Evolutionary conservation across 805 yeast genomes (phyloP).

Genomic region (Pichia eremophila): DNA sequence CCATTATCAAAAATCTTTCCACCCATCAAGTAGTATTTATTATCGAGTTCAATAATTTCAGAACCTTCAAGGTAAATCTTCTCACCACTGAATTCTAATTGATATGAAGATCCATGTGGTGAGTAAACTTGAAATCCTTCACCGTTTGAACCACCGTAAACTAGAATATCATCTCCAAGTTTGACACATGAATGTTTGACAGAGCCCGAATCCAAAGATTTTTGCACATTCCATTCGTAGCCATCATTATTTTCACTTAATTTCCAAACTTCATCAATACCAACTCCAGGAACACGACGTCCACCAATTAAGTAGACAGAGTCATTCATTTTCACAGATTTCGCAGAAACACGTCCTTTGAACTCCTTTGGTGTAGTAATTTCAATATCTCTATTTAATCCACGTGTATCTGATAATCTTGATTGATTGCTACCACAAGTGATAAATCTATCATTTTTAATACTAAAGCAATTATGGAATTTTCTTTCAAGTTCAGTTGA

Average conservation of each 20-base stretch:
- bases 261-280: conserved; percentile 36
- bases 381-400: background rate
- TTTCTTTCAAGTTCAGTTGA: conserved; percentile 25
- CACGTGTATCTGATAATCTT: conserved; percentile 17
- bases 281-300: conserved; percentile 47
- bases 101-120: conserved; percentile 5
- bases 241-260: conserved; percentile 12
- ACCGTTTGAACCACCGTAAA: conserved; percentile 40
- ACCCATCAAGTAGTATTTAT: conserved; percentile 38
- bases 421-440: conserved; percentile 34
- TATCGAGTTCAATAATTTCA: conserved; percentile 5
- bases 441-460: conserved; percentile 17
- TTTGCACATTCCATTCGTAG: conserved; percentile 32
- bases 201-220: conserved; percentile 35
- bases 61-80: conserved; percentile 1
- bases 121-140: conserved; percentile 18
- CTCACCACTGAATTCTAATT: background rate
- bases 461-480: conserved; percentile 26
- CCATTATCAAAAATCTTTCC: conserved; percentile 26
- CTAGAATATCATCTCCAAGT: conserved; percentile 25
- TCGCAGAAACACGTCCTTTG: conserved; percentile 6
- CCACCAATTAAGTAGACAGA: conserved; percentile 49
- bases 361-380: conserved; percentile 1
- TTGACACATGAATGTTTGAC: conserved; percentile 41
- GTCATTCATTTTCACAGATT: background rate